These are phyloP conservation scores for Fremontodendron californicum DNA, from an alignment of 345 rosid genomes.

Conservation along the genomic window DNA sequence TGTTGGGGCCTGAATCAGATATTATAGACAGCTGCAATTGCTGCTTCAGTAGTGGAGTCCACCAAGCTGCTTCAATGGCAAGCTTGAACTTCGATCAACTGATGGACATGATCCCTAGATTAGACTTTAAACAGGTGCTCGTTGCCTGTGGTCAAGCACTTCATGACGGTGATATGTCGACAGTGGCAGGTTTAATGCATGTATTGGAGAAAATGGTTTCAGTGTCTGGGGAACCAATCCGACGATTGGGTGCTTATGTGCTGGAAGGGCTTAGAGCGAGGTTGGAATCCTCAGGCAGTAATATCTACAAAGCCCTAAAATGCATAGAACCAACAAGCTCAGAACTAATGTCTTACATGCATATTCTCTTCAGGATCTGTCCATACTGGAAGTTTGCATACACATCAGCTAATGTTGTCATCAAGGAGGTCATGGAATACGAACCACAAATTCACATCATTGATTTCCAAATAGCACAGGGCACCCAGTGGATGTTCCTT, in stretches of 20 bases:
- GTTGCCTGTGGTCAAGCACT: conserved; percentile 59
- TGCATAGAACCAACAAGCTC: conserved; percentile 78
- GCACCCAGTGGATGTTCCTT: conserved; percentile 66
- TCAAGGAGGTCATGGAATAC: conserved; percentile 55
- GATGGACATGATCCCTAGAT: conserved; percentile 49
- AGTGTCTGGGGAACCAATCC: conserved; percentile 74
- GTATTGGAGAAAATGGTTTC: conserved; percentile 86
- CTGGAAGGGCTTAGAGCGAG: conserved; percentile 93
- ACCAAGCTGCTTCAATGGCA: conserved; percentile 30
- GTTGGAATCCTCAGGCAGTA: conserved; percentile 79
- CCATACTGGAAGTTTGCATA: conserved; percentile 96
- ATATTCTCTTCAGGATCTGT: conserved; percentile 61
- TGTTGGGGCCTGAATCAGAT: conserved; percentile 64
- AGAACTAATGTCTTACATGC: conserved; percentile 93
- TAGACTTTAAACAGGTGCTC: conserved; percentile 58
- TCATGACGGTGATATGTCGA: conserved; percentile 38
- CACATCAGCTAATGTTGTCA: conserved; percentile 62
- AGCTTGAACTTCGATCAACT: conserved; percentile 47
- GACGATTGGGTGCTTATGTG: conserved; percentile 81
- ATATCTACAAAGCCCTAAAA: conserved; percentile 73
- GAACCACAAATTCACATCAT: conserved; percentile 76
- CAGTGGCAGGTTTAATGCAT: conserved; percentile 53
- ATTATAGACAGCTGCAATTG: conserved; percentile 42
- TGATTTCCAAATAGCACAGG: conserved; percentile 88
- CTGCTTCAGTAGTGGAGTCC: conserved; percentile 39